Evolutionary conservation across 2,329 filamentous ascomycete genomes (phyloP).

Genomic region (Fusarium vanettenii): DNA sequence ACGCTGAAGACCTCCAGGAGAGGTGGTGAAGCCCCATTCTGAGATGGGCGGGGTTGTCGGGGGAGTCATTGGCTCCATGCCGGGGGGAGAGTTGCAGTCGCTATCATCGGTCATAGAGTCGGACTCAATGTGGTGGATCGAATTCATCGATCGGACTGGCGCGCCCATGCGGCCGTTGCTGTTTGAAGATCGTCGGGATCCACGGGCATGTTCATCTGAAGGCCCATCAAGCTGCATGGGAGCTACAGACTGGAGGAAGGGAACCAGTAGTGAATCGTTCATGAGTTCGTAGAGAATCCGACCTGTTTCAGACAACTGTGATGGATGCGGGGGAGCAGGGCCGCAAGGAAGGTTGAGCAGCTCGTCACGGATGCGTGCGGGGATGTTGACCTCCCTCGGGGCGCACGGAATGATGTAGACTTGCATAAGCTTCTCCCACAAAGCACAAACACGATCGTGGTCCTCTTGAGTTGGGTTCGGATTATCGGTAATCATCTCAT

Average conservation of each 20-base stretch:
- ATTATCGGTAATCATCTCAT: slow-evolving; percentile 54
- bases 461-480: slow-evolving; percentile 54
- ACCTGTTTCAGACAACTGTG: slow-evolving; percentile 83
- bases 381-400: slow-evolving; percentile 90
- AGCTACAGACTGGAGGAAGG: slow-evolving; percentile 81
- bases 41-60: slow-evolving; percentile 77
- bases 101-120: slow-evolving; percentile 74
- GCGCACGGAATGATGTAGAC: slow-evolving; percentile 91
- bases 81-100: slow-evolving; percentile 66
- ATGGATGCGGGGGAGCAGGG: slow-evolving; percentile 76
- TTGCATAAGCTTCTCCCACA: slow-evolving; percentile 90
- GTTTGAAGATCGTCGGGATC: slow-evolving; percentile 56
- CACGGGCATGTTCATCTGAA: slow-evolving; percentile 53
- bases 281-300: slow-evolving; percentile 94
- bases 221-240: slow-evolving; percentile 50
- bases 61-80: slow-evolving; percentile 76
- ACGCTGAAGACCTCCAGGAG: slow-evolving; percentile 65
- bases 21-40: slow-evolving; percentile 64
- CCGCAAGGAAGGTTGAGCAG: slow-evolving; percentile 70
- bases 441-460: slow-evolving; percentile 76
- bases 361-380: slow-evolving; percentile 84
- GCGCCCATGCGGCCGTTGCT: slow-evolving; percentile 49
- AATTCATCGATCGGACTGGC: slow-evolving; percentile 50
- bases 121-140: slow-evolving; percentile 60
- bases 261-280: slow-evolving; percentile 95